These are phyloP conservation scores for Przewalskia tangutica DNA, from an alignment of 257 asterid genomes.

Conservation along the genomic window DNA sequence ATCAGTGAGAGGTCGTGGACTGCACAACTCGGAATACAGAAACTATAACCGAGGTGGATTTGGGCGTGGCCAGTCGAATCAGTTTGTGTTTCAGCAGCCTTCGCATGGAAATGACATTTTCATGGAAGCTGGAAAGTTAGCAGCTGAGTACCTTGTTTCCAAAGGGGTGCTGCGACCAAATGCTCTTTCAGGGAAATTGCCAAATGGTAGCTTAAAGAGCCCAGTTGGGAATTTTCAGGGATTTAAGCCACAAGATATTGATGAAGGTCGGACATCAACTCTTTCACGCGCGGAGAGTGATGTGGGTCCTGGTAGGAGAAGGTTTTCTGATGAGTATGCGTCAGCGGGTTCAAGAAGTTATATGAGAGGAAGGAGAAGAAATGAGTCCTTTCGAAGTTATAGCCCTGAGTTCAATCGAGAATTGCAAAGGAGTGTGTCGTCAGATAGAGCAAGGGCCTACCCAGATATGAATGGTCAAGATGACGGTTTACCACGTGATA, in stretches of 20 bases:
- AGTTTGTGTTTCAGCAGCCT: constrained; percentile 40
- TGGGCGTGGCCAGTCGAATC: constrained; percentile 58
- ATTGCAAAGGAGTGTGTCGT: constrained; percentile 47
- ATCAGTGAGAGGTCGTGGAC: constrained; percentile 51
- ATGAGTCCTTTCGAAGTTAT: constrained; percentile 39
- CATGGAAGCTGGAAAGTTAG: constrained; percentile 85
- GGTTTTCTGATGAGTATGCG: constrained; percentile 46
- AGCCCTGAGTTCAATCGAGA: constrained; percentile 48
- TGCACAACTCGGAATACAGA: constrained; percentile 50
- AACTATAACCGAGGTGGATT: constrained; percentile 52
- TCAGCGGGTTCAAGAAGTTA: constrained; percentile 15
- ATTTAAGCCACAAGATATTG: constrained; percentile 36
- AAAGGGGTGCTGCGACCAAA: constrained; percentile 65
- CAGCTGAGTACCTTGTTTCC: constrained; percentile 75
- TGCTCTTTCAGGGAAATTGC: constrained; percentile 71
- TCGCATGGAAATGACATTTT: constrained; percentile 49
- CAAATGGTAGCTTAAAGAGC: constrained; percentile 39
- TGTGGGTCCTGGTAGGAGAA: constrained; percentile 45
- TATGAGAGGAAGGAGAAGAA: constrained; percentile 56
- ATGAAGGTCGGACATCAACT: constrained; percentile 47
- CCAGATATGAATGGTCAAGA: constrained; percentile 24
- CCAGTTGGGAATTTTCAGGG: constrained; percentile 24
- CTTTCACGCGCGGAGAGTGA: constrained; percentile 60
- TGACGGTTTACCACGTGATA: constrained; percentile 30
- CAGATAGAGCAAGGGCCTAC: constrained; percentile 39